Base-by-base conservation (phyloP, 1,139 yeast genomes). In the Pichia kudriavzevii region DNA sequence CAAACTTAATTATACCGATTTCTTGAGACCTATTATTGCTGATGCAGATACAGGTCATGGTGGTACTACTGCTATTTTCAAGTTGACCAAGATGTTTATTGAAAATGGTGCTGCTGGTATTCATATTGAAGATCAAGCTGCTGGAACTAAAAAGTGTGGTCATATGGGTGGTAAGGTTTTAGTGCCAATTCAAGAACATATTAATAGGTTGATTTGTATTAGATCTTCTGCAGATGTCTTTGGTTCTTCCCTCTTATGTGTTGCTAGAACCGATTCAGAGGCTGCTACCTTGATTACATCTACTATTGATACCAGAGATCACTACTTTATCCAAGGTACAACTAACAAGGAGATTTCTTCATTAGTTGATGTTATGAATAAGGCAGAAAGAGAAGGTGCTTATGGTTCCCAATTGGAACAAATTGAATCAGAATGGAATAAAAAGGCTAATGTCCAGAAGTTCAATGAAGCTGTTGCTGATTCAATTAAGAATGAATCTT, bases 1-100 rank as follows among this genome's bases (percentile, higher is more conserved):
- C 21, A 71, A 75, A 55, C 55, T 67, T 38, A 74, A 73, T 25
- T 71, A 72, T 57, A 79, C 68, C 41, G 97, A 88, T 67, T 88
- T 83, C 64, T 66, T 88, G 60, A 75, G 96, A 56, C 98, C 98
- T 38, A 84, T 88, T 53, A 74, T 88, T 53, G 97, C 97, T 38
- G 98, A 88, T 60, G 98, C 93, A 48, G 98, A 88, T 63, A 91
- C 97, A 44, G 98, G 98, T 50, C 97, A 91, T 63, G 98, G 98
- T 63, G 97, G 97, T 59, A 70, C 88, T 53, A 87, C 96, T 43
- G 97, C 97, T 43, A 85, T 87, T 50, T 82, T 85, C 67, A 88
- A 88, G 67, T 76, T 88, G 61, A 87, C 96, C 58, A 91, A 91
- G 69, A 69, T 91, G 78, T 91, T 88, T 59, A 85, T 91, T 52